Evolutionary conservation across 768 basidiomycete species (phyloP), one percentile per base, ranked within the genome.

Genomic region (Pisolithus orientalis): DNA sequence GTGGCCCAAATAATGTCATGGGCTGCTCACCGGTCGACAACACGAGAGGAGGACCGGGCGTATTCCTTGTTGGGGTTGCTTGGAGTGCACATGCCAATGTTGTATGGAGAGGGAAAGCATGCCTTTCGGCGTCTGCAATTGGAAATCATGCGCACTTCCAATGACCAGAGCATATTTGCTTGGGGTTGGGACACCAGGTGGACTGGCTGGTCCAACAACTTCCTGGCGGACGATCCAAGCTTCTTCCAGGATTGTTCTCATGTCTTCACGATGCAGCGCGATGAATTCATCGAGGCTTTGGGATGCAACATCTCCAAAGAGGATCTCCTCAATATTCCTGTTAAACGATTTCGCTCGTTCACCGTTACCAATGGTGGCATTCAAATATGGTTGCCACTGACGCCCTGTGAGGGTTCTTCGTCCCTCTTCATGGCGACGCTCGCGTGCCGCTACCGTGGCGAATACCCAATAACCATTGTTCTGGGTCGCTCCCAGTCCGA

Each of bases 51-150:
- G 44, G 61, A 62, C 44, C 48, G 37, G 39, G 55, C 59, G 21
- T 62, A 62, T 39, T 61, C 54, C 6, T 39, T 62, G 25, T 43
- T 62, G 47, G 59, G 57, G 13, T 14, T 62, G 13, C 55, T 62
- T 25, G 46, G 44, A 9, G 47, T 58, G 11, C 44, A 44, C 31
- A 44, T 62, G 42, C 49, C 59, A 3, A 52, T 57, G 14, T 42
- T 46, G 25, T 62, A 62, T 31, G 60, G 60, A 27, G 59, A 31
- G 39, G 59, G 57, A 17, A 49, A 34, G 11, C 55, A 52, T 16
- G 59, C 60, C 10, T 60, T 62, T 47, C 32, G 32, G 28, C 52
- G 21, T 21, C 21, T 21, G 21, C 21, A 21, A 2, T 2, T 39
- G 43, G 55, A 54, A 25, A 56, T 53, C 42, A 50, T 50, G 38